A percentile compares a stretch with the other conserved stretches of the same genome.
phyloP scores from a whole-genome alignment of 306 rosid species.

The Corylus avellana region DNA sequence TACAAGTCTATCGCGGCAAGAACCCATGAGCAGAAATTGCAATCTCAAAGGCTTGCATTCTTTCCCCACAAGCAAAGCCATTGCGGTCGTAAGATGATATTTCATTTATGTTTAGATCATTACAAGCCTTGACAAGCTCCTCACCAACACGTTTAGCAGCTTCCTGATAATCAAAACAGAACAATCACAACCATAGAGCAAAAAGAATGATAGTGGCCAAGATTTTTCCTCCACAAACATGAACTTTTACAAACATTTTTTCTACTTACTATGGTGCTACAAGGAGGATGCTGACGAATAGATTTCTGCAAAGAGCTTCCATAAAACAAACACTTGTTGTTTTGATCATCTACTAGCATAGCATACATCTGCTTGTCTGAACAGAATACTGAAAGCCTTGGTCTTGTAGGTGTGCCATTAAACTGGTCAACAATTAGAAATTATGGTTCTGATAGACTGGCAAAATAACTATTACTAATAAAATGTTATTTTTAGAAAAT shows the following conservation, averaged over 20 bases:
- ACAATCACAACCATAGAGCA: neutral
- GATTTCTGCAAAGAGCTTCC: constrained; percentile 83
- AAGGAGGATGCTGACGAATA: constrained; percentile 46
- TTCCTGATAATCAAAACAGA: constrained; percentile 42
- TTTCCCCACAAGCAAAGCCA: constrained; percentile 62
- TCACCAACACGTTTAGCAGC: constrained; percentile 83
- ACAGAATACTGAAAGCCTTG: constrained; percentile 93
- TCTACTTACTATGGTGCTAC: constrained; percentile 57
- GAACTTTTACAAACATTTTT: neutral
- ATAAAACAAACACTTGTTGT: constrained; percentile 76
- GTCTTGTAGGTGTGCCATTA: constrained; percentile 69
- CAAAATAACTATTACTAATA: neutral
- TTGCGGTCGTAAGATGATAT: constrained; percentile 78
- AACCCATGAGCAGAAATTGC: constrained; percentile 68
- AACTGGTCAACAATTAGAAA: constrained; percentile 43
- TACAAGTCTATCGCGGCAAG: constrained; percentile 52
- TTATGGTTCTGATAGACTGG: neutral
- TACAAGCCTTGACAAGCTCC: constrained; percentile 69
- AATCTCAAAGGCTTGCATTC: constrained; percentile 70
- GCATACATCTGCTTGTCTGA: constrained; percentile 85
- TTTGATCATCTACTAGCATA: constrained; percentile 86
- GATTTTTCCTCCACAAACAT: neutral
- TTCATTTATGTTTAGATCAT: constrained; percentile 62
- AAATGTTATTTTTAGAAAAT: neutral
- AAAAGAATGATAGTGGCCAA: neutral